Base-by-base conservation (phyloP, 345 rosid species). In the Iberis pinnata region DNA sequence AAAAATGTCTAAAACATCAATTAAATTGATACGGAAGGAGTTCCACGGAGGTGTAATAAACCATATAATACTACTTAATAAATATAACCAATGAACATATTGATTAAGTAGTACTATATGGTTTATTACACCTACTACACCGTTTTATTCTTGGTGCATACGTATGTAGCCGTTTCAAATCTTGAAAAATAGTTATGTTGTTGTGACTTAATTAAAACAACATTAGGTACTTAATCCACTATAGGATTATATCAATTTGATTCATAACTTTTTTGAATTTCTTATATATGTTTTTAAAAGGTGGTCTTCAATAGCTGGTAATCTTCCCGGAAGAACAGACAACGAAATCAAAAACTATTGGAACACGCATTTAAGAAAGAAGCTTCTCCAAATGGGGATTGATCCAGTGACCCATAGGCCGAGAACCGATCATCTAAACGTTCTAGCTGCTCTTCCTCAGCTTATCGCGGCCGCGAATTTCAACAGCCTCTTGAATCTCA, bases 391-490 rank as follows among this genome's bases (percentile, higher is more conserved):
- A 15, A 68, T 68, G 68, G 72, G 68, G 7, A 61, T 68, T 40
- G 68, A 68, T 56, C 68, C 72, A 0, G 58, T 62, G 24, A 68
- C 72, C 6, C 72, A 68, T 20, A 56, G 58, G 12, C 68, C 68
- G 0, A 56, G 62, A 55, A 68, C 73, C n/a, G 88, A 80, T 61
- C 64, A 62, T 54, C 70, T 75, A 37, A 72, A 73, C 52, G 49
- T 76, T 39, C 67, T 85, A 8, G 73, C 81, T 18, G 68, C 63
- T 37, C 67, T 68, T 7, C 85, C 79, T 6, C 95, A 75, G 53
- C 47, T 82, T 26, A 73, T 80, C 1, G 75, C 82, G 9, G 75
- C 84, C 37, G 76, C 78, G 19, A 73, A 77, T 55, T 75, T 75
- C 43, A 80, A 74, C 45, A 77, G 43, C 60, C 61, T 78, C 38